phyloP scores from a whole-genome alignment of 148 eudicot genomes.

The Bassia scoparia region DNA sequence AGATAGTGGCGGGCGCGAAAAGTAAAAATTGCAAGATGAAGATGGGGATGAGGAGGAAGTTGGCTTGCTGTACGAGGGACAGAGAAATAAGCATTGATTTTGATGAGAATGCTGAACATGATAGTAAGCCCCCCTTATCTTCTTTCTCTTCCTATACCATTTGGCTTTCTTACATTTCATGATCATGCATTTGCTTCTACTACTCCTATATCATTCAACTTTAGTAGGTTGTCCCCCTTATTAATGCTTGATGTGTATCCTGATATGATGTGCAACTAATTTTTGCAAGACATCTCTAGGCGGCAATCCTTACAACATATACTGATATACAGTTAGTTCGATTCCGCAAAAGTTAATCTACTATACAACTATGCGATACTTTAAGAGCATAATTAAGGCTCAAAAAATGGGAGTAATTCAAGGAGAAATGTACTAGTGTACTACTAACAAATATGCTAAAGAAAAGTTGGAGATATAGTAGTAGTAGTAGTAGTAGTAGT shows the following conservation, averaged over 20 bases:
- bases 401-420: not conserved
- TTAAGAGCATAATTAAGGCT: not conserved
- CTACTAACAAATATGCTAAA: not conserved
- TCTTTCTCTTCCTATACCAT: not conserved
- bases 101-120: conserved; percentile 45
- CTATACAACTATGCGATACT: too few relatives aligned
- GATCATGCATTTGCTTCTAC: not conserved
- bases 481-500: not conserved
- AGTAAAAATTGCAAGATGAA: conserved; percentile 8
- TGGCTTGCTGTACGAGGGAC: conserved; percentile 69
- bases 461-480: not conserved
- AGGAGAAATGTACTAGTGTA: not conserved
- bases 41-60: conserved; percentile 54
- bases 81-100: conserved; percentile 72
- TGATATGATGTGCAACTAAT: not conserved
- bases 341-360: too few relatives aligned
- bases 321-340: too few relatives aligned
- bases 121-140: conserved; percentile 41
- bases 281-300: not conserved
- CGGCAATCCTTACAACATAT: too few relatives aligned
- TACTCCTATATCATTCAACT: too few relatives aligned
- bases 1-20: not conserved
- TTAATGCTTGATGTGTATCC: not conserved
- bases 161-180: not conserved
- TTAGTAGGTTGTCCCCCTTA: not conserved